Conservation (phyloP, 2,329 filamentous ascomycete genomes). For the Pestalotiopsis fici region DNA sequence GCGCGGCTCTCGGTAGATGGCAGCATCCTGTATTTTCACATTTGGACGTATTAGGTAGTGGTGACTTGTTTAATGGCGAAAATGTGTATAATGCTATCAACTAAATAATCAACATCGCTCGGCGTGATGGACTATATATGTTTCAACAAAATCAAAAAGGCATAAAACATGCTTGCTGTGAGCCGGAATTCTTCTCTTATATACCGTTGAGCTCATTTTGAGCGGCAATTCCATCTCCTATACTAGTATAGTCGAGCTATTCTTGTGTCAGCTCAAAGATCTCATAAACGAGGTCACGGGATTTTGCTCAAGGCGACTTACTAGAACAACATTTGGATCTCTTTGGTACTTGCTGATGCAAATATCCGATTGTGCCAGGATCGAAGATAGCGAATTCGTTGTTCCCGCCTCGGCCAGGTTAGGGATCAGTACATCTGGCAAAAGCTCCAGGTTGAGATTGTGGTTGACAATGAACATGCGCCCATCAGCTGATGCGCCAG, state of each 20-base stretch:
- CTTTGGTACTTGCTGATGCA: constrained; percentile 31
- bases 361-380: constrained; percentile 38
- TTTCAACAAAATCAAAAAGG: neutral
- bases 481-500: constrained; percentile 33
- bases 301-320: constrained; percentile 22
- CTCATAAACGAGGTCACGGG: neutral
- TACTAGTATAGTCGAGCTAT: constrained; percentile 44
- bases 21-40: neutral
- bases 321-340: constrained; percentile 38
- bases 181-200: constrained; percentile 5
- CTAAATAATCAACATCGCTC: neutral
- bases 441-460: constrained; percentile 39
- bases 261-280: constrained; percentile 10
- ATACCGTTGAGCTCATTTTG: constrained; percentile 40
- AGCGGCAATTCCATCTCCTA: constrained; percentile 39
- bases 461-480: constrained; percentile 49
- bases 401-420: constrained; percentile 31
- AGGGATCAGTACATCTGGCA: constrained; percentile 37
- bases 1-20: neutral
- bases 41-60: no score
- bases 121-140: no score
- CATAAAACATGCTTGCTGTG: neutral
- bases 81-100: neutral
- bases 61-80: neutral
- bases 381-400: constrained; percentile 49